Evolutionary conservation across 805 yeast species (phyloP), one percentile per base, ranked within the genome.

Genomic region (Monosporozyma servazzii): DNA sequence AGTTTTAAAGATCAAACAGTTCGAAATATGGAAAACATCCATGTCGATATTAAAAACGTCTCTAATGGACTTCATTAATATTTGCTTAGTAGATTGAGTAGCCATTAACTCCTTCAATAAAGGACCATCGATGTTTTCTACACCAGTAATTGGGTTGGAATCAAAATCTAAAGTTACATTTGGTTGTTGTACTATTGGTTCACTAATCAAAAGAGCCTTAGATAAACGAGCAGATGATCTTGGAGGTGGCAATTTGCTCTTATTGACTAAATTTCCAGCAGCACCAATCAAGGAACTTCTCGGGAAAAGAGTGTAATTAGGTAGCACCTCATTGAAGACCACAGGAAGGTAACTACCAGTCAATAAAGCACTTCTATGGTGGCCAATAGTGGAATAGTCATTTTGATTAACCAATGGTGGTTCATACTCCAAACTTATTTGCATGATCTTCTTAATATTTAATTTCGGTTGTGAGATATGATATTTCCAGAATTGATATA

Each of bases 291-390:
- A 62, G 1, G 77, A 73, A 23, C 69, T 57, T 59, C 75, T 73
- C 48, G 81, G 77, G 57, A 82, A 82, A 17, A 85, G 69, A 48
- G 78, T 74, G 63, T 80, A 84, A 25, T 70, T 69, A 13, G 84
- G 79, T 15, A 77, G 62, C 15, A 75, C 55, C 45, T 79, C 82
- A 3, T 85, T 81, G 62, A 84, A 85, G 48, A 85, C 56, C 11
- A 84, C 71, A 1, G 91, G 85, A 13, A 83, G 67, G 58, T 80
- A 82, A 2, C 84, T 75, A 3, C 90, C 90, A 2, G 76, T 70
- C 20, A 79, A 65, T 45, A 85, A 62, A 1, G 88, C 83, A 45
- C 80, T 74, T 64, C 80, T 71, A 36, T 80, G 76, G 2, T 70
- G 61, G 10, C 82, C 82, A 21, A 71, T 61, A 6, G 55, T 55